Evolutionary conservation across 257 asterid species (phyloP).

Genomic region (Gentiana straminea): DNA sequence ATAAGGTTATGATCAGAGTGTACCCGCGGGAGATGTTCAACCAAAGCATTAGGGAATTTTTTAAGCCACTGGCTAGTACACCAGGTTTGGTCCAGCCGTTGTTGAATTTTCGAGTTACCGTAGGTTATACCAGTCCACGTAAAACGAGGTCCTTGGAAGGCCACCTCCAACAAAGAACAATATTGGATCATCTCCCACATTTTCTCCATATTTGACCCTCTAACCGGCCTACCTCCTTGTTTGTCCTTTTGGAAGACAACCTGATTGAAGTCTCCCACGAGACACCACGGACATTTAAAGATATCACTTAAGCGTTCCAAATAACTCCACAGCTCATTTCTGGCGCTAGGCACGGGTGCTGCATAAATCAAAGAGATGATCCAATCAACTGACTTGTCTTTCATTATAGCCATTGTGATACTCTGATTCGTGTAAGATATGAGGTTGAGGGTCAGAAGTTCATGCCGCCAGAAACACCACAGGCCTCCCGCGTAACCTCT

Average conservation of each 20-base stretch:
- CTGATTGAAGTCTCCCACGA: not conserved
- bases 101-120: not conserved
- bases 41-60: not conserved
- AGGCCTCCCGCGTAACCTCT: not conserved
- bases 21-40: not conserved
- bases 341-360: not conserved
- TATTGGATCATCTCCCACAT: not conserved
- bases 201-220: no score
- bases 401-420: not conserved
- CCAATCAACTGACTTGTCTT: not conserved
- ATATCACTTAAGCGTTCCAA: not conserved
- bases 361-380: not conserved
- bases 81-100: not conserved
- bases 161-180: not conserved
- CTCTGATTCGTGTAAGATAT: not conserved
- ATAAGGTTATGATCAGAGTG: not conserved
- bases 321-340: not conserved
- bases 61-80: not conserved
- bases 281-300: not conserved
- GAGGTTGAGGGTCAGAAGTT: not conserved
- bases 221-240: not conserved
- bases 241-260: not conserved
- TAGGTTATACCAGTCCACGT: not conserved
- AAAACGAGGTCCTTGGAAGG: not conserved
- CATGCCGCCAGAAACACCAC: not conserved